Conservation (phyloP, 192 early-diverging fungal species). For the Phycomyces nitens region DNA sequence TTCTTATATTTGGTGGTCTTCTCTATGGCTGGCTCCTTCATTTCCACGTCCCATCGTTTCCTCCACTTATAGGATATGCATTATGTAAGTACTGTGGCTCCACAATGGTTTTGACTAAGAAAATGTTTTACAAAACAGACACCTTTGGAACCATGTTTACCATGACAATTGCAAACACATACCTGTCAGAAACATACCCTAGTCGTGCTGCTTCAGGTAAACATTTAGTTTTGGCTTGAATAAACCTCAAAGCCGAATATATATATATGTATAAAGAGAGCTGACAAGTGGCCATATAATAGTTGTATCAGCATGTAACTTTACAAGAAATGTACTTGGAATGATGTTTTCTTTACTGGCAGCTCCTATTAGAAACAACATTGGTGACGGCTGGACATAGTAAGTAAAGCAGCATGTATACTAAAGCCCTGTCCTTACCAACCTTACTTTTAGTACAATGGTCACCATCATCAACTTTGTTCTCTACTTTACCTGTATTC, state of each 20-base stretch:
- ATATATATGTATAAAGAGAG: neutral
- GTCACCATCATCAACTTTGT: neutral
- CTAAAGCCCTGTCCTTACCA: too few species aligned
- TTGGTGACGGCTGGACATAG: slow-evolving; percentile 24
- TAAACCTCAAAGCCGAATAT: neutral
- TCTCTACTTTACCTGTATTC: slow-evolving; percentile 10
- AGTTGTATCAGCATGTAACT: slow-evolving; percentile 20
- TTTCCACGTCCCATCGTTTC: neutral
- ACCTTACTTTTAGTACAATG: slow-evolving; percentile 7
- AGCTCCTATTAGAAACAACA: slow-evolving; percentile 2
- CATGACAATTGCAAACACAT: slow-evolving; percentile 16
- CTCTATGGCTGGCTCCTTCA: slow-evolving; percentile 26
- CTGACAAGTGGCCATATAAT: too few species aligned
- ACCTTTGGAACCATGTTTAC: slow-evolving; percentile 25
- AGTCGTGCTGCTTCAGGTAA: slow-evolving; percentile 19
- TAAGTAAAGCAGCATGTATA: slow-evolving; percentile 16
- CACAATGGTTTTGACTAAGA: neutral
- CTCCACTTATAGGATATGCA: neutral
- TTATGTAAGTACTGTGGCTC: neutral
- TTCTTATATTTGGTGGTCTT: slow-evolving; percentile 4
- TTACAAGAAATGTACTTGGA: slow-evolving; percentile 16
- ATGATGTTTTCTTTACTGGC: slow-evolving; percentile 23
- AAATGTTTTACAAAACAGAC: neutral
- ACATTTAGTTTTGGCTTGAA: neutral
- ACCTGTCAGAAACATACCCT: slow-evolving; percentile 11